Evolutionary conservation across 2,329 filamentous ascomycete genomes (phyloP).

Genomic region (Sclerotinia trifoliorum): DNA sequence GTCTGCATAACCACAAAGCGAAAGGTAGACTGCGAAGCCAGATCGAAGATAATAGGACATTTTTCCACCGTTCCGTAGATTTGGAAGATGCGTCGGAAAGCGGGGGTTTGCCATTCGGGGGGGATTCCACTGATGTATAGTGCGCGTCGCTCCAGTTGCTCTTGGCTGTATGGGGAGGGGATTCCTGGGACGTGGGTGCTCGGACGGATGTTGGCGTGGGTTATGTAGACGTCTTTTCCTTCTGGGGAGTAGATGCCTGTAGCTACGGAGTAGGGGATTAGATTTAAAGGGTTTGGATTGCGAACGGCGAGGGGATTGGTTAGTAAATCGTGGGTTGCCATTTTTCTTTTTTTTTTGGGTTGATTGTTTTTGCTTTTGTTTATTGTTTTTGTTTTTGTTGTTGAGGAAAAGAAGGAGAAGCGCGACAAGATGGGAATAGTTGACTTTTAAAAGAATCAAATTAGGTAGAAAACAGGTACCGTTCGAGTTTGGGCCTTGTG

Average conservation of each 20-base stretch:
- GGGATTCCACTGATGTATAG: constrained; percentile 33
- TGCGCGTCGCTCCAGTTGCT: constrained; percentile 27
- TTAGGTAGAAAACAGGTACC: background rate
- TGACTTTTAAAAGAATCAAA: background rate
- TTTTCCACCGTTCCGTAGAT: constrained; percentile 27
- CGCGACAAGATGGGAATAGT: too few relatives aligned
- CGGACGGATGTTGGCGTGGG: constrained; percentile 16
- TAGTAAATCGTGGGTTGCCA: background rate
- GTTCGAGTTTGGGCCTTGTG: background rate
- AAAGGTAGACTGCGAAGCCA: constrained; percentile 28
- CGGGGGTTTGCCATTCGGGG: constrained; percentile 17
- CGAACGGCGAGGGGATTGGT: background rate
- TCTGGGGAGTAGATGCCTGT: background rate
- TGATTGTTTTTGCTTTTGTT: background rate
- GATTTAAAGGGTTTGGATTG: constrained; percentile 8
- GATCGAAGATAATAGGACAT: constrained; percentile 29
- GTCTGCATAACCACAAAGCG: constrained; percentile 33
- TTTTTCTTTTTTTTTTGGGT: background rate
- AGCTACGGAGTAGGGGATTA: constrained; percentile 6
- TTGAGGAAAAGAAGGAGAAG: background rate
- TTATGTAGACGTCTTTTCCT: constrained; percentile 27
- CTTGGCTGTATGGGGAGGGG: constrained; percentile 26
- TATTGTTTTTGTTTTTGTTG: background rate
- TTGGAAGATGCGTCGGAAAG: constrained; percentile 26
- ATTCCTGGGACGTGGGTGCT: constrained; percentile 28